Evolutionary conservation across 1,139 yeast species (phyloP), one percentile per base, ranked within the genome.

Genomic region (Tardiomyces blankii): DNA sequence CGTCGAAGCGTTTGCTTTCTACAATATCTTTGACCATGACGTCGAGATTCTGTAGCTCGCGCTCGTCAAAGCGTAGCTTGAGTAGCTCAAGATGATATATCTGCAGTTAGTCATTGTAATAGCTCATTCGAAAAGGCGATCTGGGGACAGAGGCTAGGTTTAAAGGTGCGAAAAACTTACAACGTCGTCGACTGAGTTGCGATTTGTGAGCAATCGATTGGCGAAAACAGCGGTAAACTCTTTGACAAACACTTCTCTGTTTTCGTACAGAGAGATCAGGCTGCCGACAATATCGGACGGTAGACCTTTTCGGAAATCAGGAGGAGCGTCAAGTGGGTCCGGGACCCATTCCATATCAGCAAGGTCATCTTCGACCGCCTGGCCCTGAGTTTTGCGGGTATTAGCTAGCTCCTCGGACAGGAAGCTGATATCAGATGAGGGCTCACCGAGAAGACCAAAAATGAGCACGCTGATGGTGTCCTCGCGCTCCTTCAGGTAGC

Each of bases 251-350:
- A 77, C 69, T n/a, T 78, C 85, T 54, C 82, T 82, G 51, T 83
- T 77, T 45, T 88, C 95, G 61, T 83, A 85, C 2, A 89, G 77
- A 0, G 91, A 78, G 1, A 84, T 71, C 39, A 87, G 67, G 0
- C 87, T 78, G 53, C 80, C 88, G 19, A 87, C 77, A 3, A 82
- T 74, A 59, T 86, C 95, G 8, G 75, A 77, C 44, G 72, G 72
- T 18, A 55, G 57, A n/a, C 75, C 77, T 51, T 77, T 78, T 46
- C 77, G 74, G 62, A 87, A 86, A 60, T 88, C 96, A 0, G 95
- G 85, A 8, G 93, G 74, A 0, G 95, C 95, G 64, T 85, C 96
- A n/a, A 84, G 74, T 0, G 96, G 96, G 56, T 87, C 96, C 0
- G 97, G 97, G 7, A 65, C 66, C 97, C 97, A 89, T 28, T 74